Evolutionary conservation across 768 basidiomycete species (phyloP), one percentile per base, ranked within the genome.

Genomic region (Lentinula boryana): DNA sequence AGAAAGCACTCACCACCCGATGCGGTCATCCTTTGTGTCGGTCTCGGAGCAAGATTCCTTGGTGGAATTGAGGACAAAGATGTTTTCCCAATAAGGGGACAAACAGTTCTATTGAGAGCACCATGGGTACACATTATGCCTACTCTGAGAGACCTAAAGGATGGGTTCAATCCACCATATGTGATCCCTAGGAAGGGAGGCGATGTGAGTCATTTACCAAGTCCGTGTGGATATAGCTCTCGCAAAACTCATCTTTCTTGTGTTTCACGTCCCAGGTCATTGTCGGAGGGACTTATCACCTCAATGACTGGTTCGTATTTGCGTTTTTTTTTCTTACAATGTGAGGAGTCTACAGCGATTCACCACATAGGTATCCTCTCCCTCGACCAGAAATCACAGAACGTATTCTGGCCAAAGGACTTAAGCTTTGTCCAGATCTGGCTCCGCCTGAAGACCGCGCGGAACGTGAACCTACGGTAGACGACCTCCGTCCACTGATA

Each of bases 21-120:
- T 51, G 89, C 85, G 0, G 68, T 93, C 1, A 69, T 94, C 5
- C 82, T 88, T 9, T 93, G 90, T 64, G 78, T 83, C 0, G 92
- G 92, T 0, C 70, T 95, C 21, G 89, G 88, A 3, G 85, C 93
- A 8, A 79, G 84, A 54, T 85, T 84, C 35, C 78, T 96, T 46
- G 83, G 89, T 12, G 94, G 93, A 5, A 84, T 95, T 2, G 87
- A 94, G 67, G 95, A 97, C 70, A 78, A 78, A 60, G 76, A 74
- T 23, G 74, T 94, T 23, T 85, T 83, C 68, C 92, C 94, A 0
- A 81, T 94, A 63, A 80, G 93, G 48, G 94, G 94, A 7, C 95
- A 96, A 73, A 88, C 91, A 0, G 85, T 95, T 8, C 70, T 94
- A 16, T 77, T 95, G 21, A 72, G 82, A 41, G 89, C 91, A 2